phyloP scores from a whole-genome alignment of 2,329 filamentous ascomycete species.

The Colletotrichum eremochloae region DNA sequence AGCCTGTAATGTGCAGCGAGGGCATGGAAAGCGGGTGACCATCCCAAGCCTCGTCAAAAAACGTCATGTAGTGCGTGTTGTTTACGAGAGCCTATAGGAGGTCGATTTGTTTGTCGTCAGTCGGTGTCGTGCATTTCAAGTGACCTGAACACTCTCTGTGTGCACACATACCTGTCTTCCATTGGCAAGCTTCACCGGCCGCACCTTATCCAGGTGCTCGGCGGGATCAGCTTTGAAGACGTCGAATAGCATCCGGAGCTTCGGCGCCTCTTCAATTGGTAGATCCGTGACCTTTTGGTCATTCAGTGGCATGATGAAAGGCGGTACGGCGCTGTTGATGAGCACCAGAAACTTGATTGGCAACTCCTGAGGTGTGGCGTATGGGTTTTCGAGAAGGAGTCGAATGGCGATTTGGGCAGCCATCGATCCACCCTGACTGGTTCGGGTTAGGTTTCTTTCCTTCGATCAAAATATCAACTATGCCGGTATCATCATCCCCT shows the following conservation, averaged over 20 bases:
- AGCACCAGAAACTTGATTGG: conserved; percentile 22
- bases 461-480: background rate
- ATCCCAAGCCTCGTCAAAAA: conserved; percentile 20
- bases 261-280: background rate
- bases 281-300: background rate
- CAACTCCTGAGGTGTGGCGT: conserved; percentile 19
- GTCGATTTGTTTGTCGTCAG: background rate
- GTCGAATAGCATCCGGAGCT: background rate
- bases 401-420: conserved; percentile 23
- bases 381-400: conserved; percentile 16
- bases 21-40: conserved; percentile 26
- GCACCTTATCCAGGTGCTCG: background rate
- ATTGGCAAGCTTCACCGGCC: background rate
- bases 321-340: conserved; percentile 26
- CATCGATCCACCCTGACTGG: background rate
- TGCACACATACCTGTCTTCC: background rate
- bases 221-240: background rate
- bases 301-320: conserved; percentile 18
- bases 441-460: background rate
- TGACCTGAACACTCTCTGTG: background rate
- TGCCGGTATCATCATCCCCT: background rate
- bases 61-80: conserved; percentile 1
- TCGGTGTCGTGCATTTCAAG: background rate
- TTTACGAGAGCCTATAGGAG: background rate
- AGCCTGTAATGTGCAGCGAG: conserved; percentile 18